Conservation (phyloP, 176 grass and related monocot species). For the Puya raimondii region DNA sequence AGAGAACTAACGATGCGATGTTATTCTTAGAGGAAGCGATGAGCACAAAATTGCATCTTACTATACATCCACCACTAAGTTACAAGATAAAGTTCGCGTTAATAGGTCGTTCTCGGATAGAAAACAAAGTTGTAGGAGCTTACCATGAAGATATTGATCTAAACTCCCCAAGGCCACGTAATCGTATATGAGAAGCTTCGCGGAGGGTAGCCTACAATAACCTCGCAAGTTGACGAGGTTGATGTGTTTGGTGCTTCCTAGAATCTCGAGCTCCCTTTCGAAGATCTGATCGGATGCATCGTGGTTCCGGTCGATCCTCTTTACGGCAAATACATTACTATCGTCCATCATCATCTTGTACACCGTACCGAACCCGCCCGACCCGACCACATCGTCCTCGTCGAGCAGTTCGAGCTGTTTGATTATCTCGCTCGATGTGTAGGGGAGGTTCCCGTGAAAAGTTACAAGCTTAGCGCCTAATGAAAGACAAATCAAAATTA, state of each 20-base stretch:
- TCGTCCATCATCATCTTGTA: slow-evolving; percentile 98
- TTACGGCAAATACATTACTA: slow-evolving; percentile 60
- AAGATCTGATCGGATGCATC: slow-evolving; percentile 48
- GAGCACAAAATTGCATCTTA: too few species aligned
- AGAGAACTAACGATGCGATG: too few species aligned
- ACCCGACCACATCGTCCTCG: slow-evolving; percentile 77
- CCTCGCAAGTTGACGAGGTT: slow-evolving; percentile 91
- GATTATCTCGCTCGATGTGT: slow-evolving; percentile 81
- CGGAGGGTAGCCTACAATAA: slow-evolving; percentile 49
- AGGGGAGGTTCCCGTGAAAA: slow-evolving; percentile 90
- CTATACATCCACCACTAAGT: too few species aligned
- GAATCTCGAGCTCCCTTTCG: slow-evolving; percentile 85
- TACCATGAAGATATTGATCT: slow-evolving; percentile 78
- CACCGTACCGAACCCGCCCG: slow-evolving; percentile 79
- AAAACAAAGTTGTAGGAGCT: neutral
- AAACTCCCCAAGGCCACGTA: slow-evolving; percentile 75
- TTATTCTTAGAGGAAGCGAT: too few species aligned
- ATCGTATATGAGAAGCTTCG: slow-evolving; percentile 84
- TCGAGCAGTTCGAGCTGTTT: slow-evolving; percentile 75
- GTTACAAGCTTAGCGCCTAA: slow-evolving; percentile 88
- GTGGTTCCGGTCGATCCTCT: slow-evolving; percentile 61
- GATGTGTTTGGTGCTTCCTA: slow-evolving; percentile 90
- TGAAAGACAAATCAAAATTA: neutral
- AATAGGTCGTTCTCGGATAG: neutral
- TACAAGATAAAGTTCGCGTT: too few species aligned